phyloP scores from a whole-genome alignment of 176 grass and related monocot genomes.

The Neostapfia colusana region DNA sequence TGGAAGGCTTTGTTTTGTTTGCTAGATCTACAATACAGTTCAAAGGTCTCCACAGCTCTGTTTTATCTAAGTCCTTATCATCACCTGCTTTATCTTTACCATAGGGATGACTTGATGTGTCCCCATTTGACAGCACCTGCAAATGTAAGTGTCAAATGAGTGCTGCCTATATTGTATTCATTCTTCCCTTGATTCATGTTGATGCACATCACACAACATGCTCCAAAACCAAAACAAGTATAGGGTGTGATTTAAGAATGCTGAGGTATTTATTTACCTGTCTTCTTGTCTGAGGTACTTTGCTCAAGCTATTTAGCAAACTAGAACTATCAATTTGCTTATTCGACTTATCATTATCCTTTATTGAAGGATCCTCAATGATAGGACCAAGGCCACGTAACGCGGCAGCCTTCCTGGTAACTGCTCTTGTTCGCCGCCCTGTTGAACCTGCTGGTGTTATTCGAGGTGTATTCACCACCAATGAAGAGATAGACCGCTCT shows the following conservation, averaged over 20 bases:
- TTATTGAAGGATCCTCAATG: slow-evolving; percentile 52
- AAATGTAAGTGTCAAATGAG: slow-evolving; percentile 30
- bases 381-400: slow-evolving; percentile 67
- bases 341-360: slow-evolving; percentile 44
- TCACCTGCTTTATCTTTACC: slow-evolving; percentile 51
- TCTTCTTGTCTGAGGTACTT: slow-evolving; percentile 66
- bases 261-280: slow-evolving; percentile 45
- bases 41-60: slow-evolving; percentile 79
- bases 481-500: slow-evolving; percentile 72
- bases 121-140: slow-evolving; percentile 58
- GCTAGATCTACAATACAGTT: slow-evolving; percentile 73
- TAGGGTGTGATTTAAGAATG: slow-evolving; percentile 4
- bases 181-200: slow-evolving; percentile 22
- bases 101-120: slow-evolving; percentile 51
- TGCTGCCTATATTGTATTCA: not conserved
- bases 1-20: slow-evolving; percentile 64
- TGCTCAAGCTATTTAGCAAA: slow-evolving; percentile 58
- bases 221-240: slow-evolving; percentile 19
- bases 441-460: slow-evolving; percentile 51
- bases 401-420: slow-evolving; percentile 59
- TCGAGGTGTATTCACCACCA: slow-evolving; percentile 76
- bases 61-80: slow-evolving; percentile 56
- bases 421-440: slow-evolving; percentile 66
- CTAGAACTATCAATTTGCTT: slow-evolving; percentile 52
- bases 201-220: slow-evolving; percentile 20